Conservation (phyloP, 2,329 filamentous ascomycete genomes). For the Fusarium graminum region DNA sequence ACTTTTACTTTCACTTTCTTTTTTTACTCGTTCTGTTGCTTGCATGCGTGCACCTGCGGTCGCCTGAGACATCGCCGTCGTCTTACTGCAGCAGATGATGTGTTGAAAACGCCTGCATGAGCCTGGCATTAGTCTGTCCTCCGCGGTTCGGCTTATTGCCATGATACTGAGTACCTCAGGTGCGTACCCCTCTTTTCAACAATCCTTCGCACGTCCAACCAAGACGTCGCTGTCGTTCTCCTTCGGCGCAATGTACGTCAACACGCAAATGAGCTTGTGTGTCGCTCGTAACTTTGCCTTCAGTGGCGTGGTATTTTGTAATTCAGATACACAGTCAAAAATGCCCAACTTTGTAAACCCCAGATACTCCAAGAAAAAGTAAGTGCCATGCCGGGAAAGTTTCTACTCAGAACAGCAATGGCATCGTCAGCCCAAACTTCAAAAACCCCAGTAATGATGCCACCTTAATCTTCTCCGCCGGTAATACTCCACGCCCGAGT, state of each 20-base stretch:
- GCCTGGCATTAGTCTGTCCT: slow-evolving; percentile 28
- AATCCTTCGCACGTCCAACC: slow-evolving; percentile 15
- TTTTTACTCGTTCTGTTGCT: slow-evolving; percentile 31
- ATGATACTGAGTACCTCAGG: slow-evolving; percentile 24
- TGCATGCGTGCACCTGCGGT: slow-evolving; percentile 33
- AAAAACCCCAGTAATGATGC: slow-evolving; percentile 44
- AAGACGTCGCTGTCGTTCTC: not conserved
- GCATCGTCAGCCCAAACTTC: slow-evolving; percentile 45
- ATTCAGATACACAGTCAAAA: slow-evolving; percentile 40
- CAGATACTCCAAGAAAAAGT: slow-evolving; percentile 47
- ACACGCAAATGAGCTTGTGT: slow-evolving; percentile 7
- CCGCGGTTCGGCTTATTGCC: slow-evolving; percentile 35
- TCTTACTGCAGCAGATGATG: slow-evolving; percentile 43
- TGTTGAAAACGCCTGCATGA: slow-evolving; percentile 34
- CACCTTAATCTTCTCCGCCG: slow-evolving; percentile 43
- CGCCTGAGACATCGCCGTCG: slow-evolving; percentile 29
- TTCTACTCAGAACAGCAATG: slow-evolving; percentile 43
- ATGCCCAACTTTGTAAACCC: slow-evolving; percentile 40
- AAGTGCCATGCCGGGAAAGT: slow-evolving; percentile 33
- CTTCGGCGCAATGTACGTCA: slow-evolving; percentile 2
- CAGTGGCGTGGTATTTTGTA: slow-evolving; percentile 47
- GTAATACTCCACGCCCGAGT: slow-evolving; percentile 47
- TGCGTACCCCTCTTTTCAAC: slow-evolving; percentile 35
- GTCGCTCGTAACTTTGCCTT: slow-evolving; percentile 41
- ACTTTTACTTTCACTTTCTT: slow-evolving; percentile 14